These are phyloP conservation scores for Xylaria grammica DNA, from an alignment of 495 filamentous ascomycete species.

Conservation along the genomic window DNA sequence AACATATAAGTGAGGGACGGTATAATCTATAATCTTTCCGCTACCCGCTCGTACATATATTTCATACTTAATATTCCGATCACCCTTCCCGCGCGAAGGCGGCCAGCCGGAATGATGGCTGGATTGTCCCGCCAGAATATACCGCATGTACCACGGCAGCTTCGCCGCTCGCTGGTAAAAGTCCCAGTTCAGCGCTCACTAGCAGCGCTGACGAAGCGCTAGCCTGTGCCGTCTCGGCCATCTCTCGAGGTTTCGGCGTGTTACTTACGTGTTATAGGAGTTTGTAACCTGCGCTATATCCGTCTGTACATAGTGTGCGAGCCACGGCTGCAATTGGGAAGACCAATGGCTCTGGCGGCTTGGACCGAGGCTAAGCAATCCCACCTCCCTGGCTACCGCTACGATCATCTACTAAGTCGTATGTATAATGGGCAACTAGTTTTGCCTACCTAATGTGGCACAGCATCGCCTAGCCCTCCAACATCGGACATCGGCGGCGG, in stretches of 20 bases:
- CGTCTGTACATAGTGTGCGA: no score
- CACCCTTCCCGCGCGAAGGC: conserved; percentile 11
- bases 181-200: neutral
- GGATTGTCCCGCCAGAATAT: neutral
- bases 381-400: neutral
- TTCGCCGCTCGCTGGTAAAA: neutral
- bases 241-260: conserved; percentile 1
- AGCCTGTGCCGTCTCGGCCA: neutral
- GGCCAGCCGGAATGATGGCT: conserved; percentile 1
- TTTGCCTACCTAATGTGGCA: neutral
- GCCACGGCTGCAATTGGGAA: neutral
- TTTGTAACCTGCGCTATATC: no score
- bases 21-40: conserved; percentile 3
- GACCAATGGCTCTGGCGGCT: conserved; percentile 1
- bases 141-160: neutral
- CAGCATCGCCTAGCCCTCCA: conserved; percentile 3
- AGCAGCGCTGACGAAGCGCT: conserved; percentile 4
- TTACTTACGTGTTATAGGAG: no score
- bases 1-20: conserved; percentile 2
- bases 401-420: no score
- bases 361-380: neutral
- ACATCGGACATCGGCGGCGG: conserved; percentile 4
- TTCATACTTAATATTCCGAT: conserved; percentile 15
- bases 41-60: conserved; percentile 17
- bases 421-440: neutral